phyloP scores from a whole-genome alignment of 1,139 yeast species.

The Yamadazyma triangularis region DNA sequence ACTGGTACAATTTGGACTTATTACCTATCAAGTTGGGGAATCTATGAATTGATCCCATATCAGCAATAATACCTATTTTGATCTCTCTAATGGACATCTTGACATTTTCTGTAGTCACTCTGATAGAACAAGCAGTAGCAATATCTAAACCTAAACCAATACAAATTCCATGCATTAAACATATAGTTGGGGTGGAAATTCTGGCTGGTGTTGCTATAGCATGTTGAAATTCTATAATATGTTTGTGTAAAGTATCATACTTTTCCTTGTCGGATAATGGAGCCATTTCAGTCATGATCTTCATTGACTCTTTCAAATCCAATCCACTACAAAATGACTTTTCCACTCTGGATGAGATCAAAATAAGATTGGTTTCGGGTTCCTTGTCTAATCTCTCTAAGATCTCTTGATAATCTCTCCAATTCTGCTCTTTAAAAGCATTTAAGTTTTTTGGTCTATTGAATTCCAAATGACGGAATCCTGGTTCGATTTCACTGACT shows the following conservation, averaged over 20 bases:
- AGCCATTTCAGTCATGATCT: conserved; percentile 6
- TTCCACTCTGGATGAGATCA: conserved; percentile 55
- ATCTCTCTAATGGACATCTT: conserved; percentile 64
- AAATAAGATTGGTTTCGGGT: conserved; percentile 45
- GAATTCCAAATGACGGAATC: conserved; percentile 56
- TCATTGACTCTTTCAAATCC: conserved; percentile 45
- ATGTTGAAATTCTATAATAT: conserved; percentile 55
- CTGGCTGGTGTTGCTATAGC: conserved; percentile 47
- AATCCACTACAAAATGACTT: conserved; percentile 64
- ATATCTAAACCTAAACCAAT: conserved; percentile 72
- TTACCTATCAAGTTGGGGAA: conserved; percentile 54
- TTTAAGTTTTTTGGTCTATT: conserved; percentile 62
- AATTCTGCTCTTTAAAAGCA: conserved; percentile 50
- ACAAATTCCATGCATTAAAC: conserved; percentile 41
- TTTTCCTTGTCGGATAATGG: conserved; percentile 16
- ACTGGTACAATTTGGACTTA: conserved; percentile 55
- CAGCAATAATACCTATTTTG: conserved; percentile 73
- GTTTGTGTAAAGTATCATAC: conserved; percentile 28
- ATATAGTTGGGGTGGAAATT: conserved; percentile 46
- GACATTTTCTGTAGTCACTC: conserved; percentile 53
- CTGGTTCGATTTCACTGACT: conserved; percentile 40
- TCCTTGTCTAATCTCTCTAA: conserved; percentile 45
- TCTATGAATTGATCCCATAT: conserved; percentile 74
- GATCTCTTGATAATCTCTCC: conserved; percentile 53
- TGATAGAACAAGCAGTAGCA: conserved; percentile 52